Evolutionary conservation across 2,329 filamentous ascomycete genomes (phyloP), one percentile per base, ranked within the genome.

Genomic region (Penicillium sp.): DNA sequence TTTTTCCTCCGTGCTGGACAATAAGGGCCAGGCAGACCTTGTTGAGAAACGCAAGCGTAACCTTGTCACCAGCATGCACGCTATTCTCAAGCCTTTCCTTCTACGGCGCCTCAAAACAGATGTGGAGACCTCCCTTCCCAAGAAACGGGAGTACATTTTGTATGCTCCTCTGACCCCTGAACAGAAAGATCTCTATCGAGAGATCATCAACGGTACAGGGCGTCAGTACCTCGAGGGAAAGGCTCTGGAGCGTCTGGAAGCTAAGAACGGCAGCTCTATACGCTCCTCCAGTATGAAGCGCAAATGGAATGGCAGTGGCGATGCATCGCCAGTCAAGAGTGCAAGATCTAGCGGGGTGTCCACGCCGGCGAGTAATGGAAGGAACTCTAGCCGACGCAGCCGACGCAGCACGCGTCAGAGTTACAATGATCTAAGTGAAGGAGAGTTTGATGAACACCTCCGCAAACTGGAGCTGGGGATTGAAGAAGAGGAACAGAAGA

Each of bases 61-160:
- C 48, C 76, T 94, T 1, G 88, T 95, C 1, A 86, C 91, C 49
- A 96, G 93, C 60, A 89, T 99, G 55, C 94, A 99, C 68, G 85
- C 93, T 0, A 92, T 99, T 25, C 75, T 99, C 0, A 96, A 97
- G 65, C 94, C 94, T 0, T 88, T 99, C 64, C 78, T 99, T 1
- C 79, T 99, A 1, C 85, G 94, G 1, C 83, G 94, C 17, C 84
- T 99, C 60, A 99, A 99, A 74, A 88, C 90, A 0, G 94, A 99
- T 67, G 94, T 99, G 0, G 93, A 96, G 52, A 87, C 87, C 2
- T 84, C 91, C 45, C 80, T 99, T n/a, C 94, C 94, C 0, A 95
- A 93, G 75, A 99, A 99, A 78, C 85, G 94, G 28, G 94, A 99
- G 72, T 99, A 99, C 63, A 89, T 99, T 3, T 78, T 99, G 0